Conservation (phyloP, 768 basidiomycete species). For the Leccinum broughii region DNA sequence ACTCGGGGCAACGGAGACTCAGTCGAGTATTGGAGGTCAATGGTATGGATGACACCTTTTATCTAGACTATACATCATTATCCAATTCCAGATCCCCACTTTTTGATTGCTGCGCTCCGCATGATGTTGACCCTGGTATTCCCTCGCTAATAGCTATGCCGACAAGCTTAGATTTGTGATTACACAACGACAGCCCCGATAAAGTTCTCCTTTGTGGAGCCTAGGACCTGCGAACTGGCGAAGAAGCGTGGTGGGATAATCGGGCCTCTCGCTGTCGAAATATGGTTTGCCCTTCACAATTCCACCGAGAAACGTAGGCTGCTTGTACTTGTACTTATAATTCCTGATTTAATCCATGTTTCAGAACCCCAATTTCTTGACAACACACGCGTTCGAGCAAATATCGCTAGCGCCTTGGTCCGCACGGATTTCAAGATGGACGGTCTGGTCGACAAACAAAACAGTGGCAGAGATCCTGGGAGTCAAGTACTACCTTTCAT, state of each 20-base stretch:
- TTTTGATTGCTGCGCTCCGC: slow-evolving; percentile 19
- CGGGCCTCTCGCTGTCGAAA: slow-evolving; percentile 26
- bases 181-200: background rate
- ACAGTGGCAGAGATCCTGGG: background rate
- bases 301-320: slow-evolving; percentile 5
- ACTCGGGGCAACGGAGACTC: slow-evolving; percentile 4
- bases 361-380: slow-evolving; percentile 11
- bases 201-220: slow-evolving; percentile 11
- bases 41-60: slow-evolving; percentile 2
- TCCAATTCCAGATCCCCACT: slow-evolving; percentile 7
- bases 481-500: slow-evolving; percentile 6
- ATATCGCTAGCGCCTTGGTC: slow-evolving; percentile 20
- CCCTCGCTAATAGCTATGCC: too few species aligned
- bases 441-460: background rate
- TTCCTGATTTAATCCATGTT: background rate
- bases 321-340: background rate
- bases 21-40: slow-evolving; percentile 14
- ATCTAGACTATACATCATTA: background rate
- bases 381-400: slow-evolving; percentile 12
- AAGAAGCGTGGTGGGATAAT: slow-evolving; percentile 6
- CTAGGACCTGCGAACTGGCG: slow-evolving; percentile 17
- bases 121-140: slow-evolving; percentile 15
- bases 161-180: too few species aligned
- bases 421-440: background rate
- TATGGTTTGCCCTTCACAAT: slow-evolving; percentile 17